Evolutionary conservation across 2,329 filamentous ascomycete species (phyloP).

Genomic region (Xylariaceae sp.): DNA sequence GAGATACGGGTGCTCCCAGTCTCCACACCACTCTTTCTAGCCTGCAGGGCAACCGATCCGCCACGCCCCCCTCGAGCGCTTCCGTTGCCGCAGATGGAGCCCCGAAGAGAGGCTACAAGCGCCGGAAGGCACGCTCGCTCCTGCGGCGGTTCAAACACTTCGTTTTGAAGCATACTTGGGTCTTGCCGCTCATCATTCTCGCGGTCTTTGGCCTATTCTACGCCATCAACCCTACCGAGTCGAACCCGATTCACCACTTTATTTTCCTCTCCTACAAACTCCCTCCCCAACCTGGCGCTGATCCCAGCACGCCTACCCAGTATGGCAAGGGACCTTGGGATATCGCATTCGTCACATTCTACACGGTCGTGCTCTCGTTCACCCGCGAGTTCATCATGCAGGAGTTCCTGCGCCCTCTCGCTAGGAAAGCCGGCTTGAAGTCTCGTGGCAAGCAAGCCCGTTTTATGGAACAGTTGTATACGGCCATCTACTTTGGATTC

Average conservation of each 20-base stretch:
- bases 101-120: slow-evolving; percentile 46
- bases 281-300: slow-evolving; percentile 42
- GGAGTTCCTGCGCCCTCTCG: slow-evolving; percentile 72
- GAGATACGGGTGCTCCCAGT: slow-evolving; percentile 52
- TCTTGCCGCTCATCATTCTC: slow-evolving; percentile 64
- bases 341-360: slow-evolving; percentile 81
- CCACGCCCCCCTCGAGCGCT: slow-evolving; percentile 13
- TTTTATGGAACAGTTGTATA: slow-evolving; percentile 97
- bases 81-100: slow-evolving; percentile 23
- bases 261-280: slow-evolving; percentile 88
- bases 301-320: slow-evolving; percentile 48
- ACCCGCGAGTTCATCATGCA: slow-evolving; percentile 97
- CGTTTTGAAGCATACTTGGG: slow-evolving; percentile 55
- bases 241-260: slow-evolving; percentile 74
- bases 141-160: slow-evolving; percentile 49
- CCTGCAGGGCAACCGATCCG: slow-evolving; percentile 29
- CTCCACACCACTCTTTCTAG: slow-evolving; percentile 49
- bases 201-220: slow-evolving; percentile 61
- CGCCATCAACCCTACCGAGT: slow-evolving; percentile 66
- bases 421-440: slow-evolving; percentile 62
- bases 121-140: slow-evolving; percentile 50
- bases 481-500: slow-evolving; percentile 80
- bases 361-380: slow-evolving; percentile 84
- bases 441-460: slow-evolving; percentile 74
- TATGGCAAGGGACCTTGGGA: slow-evolving; percentile 90